These are phyloP conservation scores for Penicillium mononematosum DNA, from an alignment of 495 filamentous ascomycete genomes.

Conservation along the genomic window DNA sequence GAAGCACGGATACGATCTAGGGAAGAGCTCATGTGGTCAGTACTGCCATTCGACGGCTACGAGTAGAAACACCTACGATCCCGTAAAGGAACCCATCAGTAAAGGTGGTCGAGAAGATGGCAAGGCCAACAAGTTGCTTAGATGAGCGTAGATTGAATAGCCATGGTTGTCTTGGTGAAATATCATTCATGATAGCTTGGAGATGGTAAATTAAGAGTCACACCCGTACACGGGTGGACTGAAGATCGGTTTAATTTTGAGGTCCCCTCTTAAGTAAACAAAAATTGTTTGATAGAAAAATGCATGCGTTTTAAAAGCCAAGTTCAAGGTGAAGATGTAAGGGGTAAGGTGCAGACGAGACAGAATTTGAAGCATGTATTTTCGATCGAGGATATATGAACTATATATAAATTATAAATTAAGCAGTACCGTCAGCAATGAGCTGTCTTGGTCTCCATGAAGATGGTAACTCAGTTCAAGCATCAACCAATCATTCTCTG, in stretches of 20 bases:
- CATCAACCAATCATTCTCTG: not conserved
- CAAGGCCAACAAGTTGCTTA: slow-evolving; percentile 3
- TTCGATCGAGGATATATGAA: not conserved
- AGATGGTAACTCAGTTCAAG: not conserved
- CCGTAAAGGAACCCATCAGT: slow-evolving; percentile 14
- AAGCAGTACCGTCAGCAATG: not conserved
- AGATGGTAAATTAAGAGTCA: not conserved
- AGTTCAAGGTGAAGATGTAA: not conserved
- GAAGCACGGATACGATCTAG: slow-evolving; percentile 10
- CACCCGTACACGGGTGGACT: too few species aligned
- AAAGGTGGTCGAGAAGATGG: slow-evolving; percentile 7
- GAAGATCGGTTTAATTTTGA: not conserved
- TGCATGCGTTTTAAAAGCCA: not conserved
- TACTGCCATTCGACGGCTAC: not conserved
- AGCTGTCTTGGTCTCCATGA: too few species aligned
- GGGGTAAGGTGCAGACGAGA: slow-evolving; percentile 1
- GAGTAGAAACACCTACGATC: not conserved
- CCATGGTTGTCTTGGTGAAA: not conserved
- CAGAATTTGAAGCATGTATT: not conserved
- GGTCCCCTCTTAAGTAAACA: not conserved
- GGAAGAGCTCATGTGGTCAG: not conserved
- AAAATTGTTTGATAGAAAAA: not conserved
- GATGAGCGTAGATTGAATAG: slow-evolving; percentile 8
- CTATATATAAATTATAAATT: not conserved
- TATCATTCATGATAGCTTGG: not conserved